phyloP scores from a whole-genome alignment of 169 alveolate species.

The Hepatocystis sp. region DNA sequence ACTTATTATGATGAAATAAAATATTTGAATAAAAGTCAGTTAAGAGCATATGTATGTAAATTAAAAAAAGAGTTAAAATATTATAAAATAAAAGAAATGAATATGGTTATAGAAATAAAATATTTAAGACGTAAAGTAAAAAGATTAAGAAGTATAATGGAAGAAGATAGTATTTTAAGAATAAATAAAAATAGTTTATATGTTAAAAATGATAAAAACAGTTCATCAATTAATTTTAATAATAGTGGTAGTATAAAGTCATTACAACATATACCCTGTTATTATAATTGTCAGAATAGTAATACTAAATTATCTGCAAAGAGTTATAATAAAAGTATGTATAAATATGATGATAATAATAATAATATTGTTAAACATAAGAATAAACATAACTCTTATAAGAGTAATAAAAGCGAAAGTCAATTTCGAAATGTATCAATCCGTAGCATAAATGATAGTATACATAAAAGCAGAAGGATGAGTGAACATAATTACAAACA shows the following conservation, averaged over 20 bases:
- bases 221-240: constrained; percentile 5
- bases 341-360: background rate
- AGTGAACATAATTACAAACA: background rate
- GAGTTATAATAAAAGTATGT: background rate
- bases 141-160: constrained; percentile 38
- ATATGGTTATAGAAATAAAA: constrained; percentile 35
- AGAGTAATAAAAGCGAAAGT: background rate
- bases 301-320: constrained; percentile 4
- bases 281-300: background rate
- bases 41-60: constrained; percentile 67
- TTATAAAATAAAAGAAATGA: constrained; percentile 40
- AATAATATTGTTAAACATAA: background rate
- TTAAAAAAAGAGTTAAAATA: constrained; percentile 44
- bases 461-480: constrained; percentile 28
- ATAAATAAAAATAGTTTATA: background rate
- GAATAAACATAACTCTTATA: background rate
- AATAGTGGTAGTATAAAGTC: constrained; percentile 2
- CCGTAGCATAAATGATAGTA: constrained; percentile 61
- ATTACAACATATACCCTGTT: background rate
- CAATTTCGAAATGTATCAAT: constrained; percentile 18
- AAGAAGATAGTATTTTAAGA: constrained; percentile 38
- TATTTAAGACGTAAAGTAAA: constrained; percentile 53
- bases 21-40: constrained; percentile 51
- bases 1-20: constrained; percentile 42
- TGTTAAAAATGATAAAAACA: background rate